These are phyloP conservation scores for Perkinsus olseni DNA, from an alignment of 169 alveolate species.

Conservation along the genomic window DNA sequence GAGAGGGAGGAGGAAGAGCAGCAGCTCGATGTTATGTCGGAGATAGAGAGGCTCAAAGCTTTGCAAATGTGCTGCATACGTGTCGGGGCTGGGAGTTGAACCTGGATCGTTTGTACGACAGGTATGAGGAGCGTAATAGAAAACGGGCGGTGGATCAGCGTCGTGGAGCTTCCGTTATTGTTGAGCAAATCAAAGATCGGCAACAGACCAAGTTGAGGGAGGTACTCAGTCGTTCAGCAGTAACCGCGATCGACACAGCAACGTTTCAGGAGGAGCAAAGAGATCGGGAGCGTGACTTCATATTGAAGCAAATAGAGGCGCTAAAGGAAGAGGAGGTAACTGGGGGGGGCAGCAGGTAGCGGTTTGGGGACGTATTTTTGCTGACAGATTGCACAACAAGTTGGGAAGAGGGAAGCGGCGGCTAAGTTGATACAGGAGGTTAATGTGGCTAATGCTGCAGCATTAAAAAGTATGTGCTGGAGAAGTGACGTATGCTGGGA, in stretches of 20 bases:
- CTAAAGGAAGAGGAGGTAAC: constrained; percentile 55
- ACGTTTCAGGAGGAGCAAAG: constrained; percentile 50
- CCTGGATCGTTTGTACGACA: no score
- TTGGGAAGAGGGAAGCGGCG: constrained; percentile 40
- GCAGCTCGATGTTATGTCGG: constrained; percentile 65
- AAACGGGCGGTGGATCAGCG: constrained; percentile 39
- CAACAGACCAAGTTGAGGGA: not conserved
- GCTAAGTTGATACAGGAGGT: constrained; percentile 47
- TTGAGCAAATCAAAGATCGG: constrained; percentile 64
- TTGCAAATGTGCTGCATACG: constrained; percentile 30
- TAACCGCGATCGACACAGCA: no score
- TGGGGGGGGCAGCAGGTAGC: no score
- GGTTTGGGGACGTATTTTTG: no score
- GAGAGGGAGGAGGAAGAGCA: constrained; percentile 53
- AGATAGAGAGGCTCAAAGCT: constrained; percentile 67
- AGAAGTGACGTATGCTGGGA: not conserved
- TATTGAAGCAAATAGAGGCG: constrained; percentile 51
- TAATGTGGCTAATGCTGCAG: constrained; percentile 52
- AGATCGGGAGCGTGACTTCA: constrained; percentile 58
- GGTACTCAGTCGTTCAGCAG: no score
- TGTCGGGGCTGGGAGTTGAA: no score
- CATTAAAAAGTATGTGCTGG: constrained; percentile 23
- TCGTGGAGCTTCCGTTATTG: constrained; percentile 53
- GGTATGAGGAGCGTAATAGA: not conserved
- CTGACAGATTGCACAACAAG: constrained; percentile 17